Base-by-base conservation (phyloP, 225 moss, liverwort and hornwort species). In the Physcomitrellopsis africana region DNA sequence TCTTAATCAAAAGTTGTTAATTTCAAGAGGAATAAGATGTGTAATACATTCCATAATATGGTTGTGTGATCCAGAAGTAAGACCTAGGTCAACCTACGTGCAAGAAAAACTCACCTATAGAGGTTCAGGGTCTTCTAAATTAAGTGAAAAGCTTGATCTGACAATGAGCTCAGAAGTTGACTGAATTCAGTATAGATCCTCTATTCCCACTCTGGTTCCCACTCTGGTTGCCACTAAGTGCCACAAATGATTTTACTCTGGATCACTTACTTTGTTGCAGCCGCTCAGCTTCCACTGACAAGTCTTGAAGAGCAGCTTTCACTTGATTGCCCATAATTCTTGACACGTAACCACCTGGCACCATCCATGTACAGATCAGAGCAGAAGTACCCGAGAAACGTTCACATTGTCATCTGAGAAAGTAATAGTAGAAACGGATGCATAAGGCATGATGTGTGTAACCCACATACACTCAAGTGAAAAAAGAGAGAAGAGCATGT, bases 261-360 rank as follows among this genome's bases (percentile, higher is more conserved):
- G 72, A 37, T 24, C 29, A 3, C 67, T 74, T 84, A 67, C 57
- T 17, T 64, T 76, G 72, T 48, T 85, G 85, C 27, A 78, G 63
- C 19, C 85, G 78, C 78, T 81, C 75, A 68, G 92, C 94, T 79
- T 92, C 94, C 37, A 43, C 79, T 17, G 86, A 85, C 32, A 95
- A 64, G 68, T 92, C 94, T 26, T 76, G 77, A 43, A 95, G 76
- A 57, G 92, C 81, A 66, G 76, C 88, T 76, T 79, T 89, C 72
- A 95, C 92, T 77, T 95, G 94, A 62, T 82, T 89, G 27, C 87
- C 81, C 91, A 95, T 92, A 54, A 95, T 95, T 79, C 13, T 81
- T 46, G 87, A 83, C 63, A 89, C 89, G 74, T 91, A 95, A 43
- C 76, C 75, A 57, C 71, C 65, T 78, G 58, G 20, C 73, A 49